Conservation (phyloP, 2,329 filamentous ascomycete genomes). For the Bisporella sp. region DNA sequence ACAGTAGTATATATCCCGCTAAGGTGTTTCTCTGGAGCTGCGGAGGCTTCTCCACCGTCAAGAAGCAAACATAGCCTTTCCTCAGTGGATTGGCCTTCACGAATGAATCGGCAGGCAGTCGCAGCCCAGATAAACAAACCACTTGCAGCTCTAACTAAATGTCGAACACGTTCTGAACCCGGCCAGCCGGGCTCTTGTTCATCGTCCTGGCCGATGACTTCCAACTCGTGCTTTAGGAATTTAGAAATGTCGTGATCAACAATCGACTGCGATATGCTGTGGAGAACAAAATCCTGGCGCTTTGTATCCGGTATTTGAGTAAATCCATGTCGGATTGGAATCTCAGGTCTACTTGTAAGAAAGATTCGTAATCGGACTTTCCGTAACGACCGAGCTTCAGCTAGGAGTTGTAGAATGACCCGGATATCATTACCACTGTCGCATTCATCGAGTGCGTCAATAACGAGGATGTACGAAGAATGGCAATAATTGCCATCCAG, state of each 20-base stretch:
- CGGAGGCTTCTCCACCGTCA: not conserved
- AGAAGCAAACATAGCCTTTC: slow-evolving; percentile 6
- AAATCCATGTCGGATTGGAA: slow-evolving; percentile 10
- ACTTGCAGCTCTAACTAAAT: slow-evolving; percentile 12
- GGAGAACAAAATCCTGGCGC: slow-evolving; percentile 12
- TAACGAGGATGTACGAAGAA: too few relatives aligned
- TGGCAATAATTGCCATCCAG: too few relatives aligned
- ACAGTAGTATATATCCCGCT: slow-evolving; percentile 9
- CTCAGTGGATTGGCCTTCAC: slow-evolving; percentile 4
- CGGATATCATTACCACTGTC: too few relatives aligned
- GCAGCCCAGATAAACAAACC: too few relatives aligned
- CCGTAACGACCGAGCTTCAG: too few relatives aligned
- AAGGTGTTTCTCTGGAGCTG: slow-evolving; percentile 7
- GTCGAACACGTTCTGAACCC: slow-evolving; percentile 1
- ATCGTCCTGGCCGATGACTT: slow-evolving; percentile 4
- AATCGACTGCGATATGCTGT: slow-evolving; percentile 14
- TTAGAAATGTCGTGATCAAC: slow-evolving; percentile 23
- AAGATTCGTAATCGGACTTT: slow-evolving; percentile 21
- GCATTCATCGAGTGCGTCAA: too few relatives aligned
- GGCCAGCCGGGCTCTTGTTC: slow-evolving; percentile 1
- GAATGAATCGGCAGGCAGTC: too few relatives aligned
- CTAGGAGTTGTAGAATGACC: too few relatives aligned
- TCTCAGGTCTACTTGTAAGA: slow-evolving; percentile 22
- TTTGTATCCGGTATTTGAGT: not conserved
- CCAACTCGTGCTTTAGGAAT: slow-evolving; percentile 14